Base-by-base conservation (phyloP, 2,329 filamentous ascomycete species). In the Botrytis deweyae region DNA sequence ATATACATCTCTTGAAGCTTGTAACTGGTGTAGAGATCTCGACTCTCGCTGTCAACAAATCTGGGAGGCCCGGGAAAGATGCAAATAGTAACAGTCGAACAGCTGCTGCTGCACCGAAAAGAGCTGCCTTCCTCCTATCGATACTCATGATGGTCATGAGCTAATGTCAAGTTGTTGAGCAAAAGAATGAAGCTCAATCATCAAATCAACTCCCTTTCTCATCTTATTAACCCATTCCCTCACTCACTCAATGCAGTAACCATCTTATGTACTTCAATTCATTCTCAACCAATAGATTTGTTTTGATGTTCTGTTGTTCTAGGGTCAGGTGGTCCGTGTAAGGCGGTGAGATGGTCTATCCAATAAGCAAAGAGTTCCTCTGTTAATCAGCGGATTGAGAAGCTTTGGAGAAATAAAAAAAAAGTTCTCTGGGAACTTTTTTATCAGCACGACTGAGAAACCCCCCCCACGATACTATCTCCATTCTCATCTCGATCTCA, bases 21-120 rank as follows among this genome's bases (percentile, higher is more conserved):
- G 94, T 98, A 65, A 98, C 92, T 58, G 96, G 95, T 36, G 96
- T 99, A 63, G 96, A 98, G 80, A 99, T 92, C 86, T 99, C 96
- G 79, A 98, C 96, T 81, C 96, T 92, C 77, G 92, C 93, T 33
- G 94, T 96, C 76, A 99, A 87, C 76, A 97, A 87, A 82, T 94
- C 91, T 70, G 95, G 93, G 59, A 99, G 87, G 55, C 89, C 89
- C 76, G 96, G 95, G 81, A 98, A 97, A 74, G 90, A 86, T 74
- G 91, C 86, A 82, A 94, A 95, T 71, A 98, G 88, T 73, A 93
- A 84, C 75, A 98, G 87, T 78, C 96, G 91, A 78, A 98, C 86
- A 76, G 91, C 88, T 73, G 93, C 91, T 74, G 95, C 95, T 70
- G 90, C 89, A 75, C 87, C 87, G 81, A 94, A 97, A 74, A 98